These are phyloP conservation scores for Polyplosphaeria fusca DNA, from an alignment of 495 filamentous ascomycete genomes.

Conservation along the genomic window DNA sequence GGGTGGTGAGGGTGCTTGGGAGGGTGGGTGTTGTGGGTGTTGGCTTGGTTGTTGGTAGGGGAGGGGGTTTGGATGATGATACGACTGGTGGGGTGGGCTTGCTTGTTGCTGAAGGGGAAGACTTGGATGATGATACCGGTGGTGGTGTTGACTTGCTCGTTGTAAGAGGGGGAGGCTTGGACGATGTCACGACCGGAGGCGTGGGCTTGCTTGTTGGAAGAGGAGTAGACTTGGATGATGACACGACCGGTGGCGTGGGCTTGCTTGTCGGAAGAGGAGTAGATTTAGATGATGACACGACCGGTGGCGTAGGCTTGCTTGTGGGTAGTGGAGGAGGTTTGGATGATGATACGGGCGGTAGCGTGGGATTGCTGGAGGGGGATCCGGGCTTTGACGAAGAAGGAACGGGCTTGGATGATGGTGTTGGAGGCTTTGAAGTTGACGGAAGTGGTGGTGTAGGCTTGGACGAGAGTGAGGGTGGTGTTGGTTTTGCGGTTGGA, in stretches of 20 bases:
- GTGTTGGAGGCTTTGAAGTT: background rate
- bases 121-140: background rate
- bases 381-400: background rate
- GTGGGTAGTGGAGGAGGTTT: background rate
- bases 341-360: background rate
- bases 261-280: background rate
- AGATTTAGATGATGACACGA: background rate
- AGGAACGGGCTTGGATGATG: constrained; percentile 2
- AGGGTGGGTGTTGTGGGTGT: background rate
- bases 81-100: background rate
- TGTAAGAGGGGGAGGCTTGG: background rate
- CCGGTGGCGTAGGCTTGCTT: background rate
- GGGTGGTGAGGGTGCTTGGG: background rate
- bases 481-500: background rate
- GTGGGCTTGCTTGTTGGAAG: background rate
- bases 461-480: constrained; percentile 4
- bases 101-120: background rate
- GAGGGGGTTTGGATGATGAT: background rate
- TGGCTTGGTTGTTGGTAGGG: background rate
- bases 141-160: background rate
- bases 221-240: background rate
- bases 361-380: background rate
- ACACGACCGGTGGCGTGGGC: background rate
- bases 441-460: constrained; percentile 1
- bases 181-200: background rate